Evolutionary conservation across 352 stramenopile species (phyloP).

Genomic region (Phytophthora melonis): DNA sequence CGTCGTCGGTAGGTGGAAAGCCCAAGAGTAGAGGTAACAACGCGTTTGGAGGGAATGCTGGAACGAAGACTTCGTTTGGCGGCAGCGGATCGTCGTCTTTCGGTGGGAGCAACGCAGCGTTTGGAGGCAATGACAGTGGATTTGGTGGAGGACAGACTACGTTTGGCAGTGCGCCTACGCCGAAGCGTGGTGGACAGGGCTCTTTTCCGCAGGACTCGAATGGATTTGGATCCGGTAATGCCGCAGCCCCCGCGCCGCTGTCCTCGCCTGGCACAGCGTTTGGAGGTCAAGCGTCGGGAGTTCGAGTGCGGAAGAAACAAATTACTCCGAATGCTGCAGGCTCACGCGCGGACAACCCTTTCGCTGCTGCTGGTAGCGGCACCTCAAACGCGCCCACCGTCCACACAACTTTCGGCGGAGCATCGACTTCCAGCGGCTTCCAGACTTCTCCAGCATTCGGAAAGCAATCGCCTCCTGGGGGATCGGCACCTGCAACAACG

Average conservation of each 20-base stretch:
- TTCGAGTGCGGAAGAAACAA: conserved; percentile 40
- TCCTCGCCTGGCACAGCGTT: conserved; percentile 40
- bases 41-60: conserved; percentile 21
- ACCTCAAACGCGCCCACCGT: conserved; percentile 8
- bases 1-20: conserved; percentile 25
- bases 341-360: conserved; percentile 37
- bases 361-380: conserved; percentile 16
- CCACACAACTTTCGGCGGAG: conserved; percentile 41
- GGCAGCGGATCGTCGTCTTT: conserved; percentile 23
- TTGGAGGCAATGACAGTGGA: conserved; percentile 23
- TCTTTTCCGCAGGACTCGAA: conserved; percentile 23
- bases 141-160: conserved; percentile 26
- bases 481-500: conserved; percentile 13
- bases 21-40: conserved; percentile 17
- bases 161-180: conserved; percentile 17
- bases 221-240: conserved; percentile 25
- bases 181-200: conserved; percentile 19
- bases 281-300: conserved; percentile 31
- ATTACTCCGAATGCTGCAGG: conserved; percentile 21
- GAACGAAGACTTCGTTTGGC: conserved; percentile 22
- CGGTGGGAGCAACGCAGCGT: conserved; percentile 11
- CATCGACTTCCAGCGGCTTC: conserved; percentile 9
- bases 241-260: conserved; percentile 16
- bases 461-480: conserved; percentile 22
- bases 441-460: conserved; percentile 23